phyloP scores from a whole-genome alignment of 768 basidiomycete genomes.

The Udeniomyces megalosporus region DNA sequence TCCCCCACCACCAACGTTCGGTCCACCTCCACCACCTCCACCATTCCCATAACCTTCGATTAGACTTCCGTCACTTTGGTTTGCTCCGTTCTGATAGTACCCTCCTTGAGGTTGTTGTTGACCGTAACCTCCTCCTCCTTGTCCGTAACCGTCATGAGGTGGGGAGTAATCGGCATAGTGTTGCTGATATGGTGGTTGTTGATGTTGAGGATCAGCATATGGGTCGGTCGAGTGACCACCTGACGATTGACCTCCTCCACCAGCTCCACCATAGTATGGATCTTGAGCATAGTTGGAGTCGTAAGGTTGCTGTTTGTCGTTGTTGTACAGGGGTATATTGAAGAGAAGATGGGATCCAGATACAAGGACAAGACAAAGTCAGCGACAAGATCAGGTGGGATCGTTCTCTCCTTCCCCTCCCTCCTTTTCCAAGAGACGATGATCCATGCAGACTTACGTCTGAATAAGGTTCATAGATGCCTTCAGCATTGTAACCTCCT shows the following conservation, averaged over 20 bases:
- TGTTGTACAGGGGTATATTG: too few relatives aligned
- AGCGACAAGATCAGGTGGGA: background rate
- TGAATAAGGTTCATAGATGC: constrained; percentile 6
- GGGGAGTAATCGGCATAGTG: background rate
- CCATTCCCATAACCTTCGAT: background rate
- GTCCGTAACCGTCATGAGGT: background rate
- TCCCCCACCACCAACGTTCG: background rate
- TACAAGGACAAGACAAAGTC: background rate
- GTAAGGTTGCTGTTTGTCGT: constrained; percentile 8
- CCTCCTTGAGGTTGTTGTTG: background rate
- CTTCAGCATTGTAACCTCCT: background rate
- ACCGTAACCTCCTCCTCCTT: background rate
- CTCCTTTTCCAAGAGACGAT: too few relatives aligned
- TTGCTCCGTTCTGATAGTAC: background rate
- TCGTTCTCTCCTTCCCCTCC: too few relatives aligned
- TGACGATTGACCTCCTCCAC: background rate
- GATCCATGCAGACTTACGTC: background rate
- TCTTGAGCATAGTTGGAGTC: constrained; percentile 1
- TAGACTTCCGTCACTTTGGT: constrained; percentile 1
- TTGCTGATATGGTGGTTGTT: background rate
- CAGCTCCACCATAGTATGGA: constrained; percentile 1
- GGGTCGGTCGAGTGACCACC: background rate
- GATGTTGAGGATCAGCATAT: background rate
- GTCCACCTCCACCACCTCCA: background rate
- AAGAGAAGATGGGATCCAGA: background rate